Conservation (phyloP, 768 basidiomycete species). For the Psilocybe sp. region DNA sequence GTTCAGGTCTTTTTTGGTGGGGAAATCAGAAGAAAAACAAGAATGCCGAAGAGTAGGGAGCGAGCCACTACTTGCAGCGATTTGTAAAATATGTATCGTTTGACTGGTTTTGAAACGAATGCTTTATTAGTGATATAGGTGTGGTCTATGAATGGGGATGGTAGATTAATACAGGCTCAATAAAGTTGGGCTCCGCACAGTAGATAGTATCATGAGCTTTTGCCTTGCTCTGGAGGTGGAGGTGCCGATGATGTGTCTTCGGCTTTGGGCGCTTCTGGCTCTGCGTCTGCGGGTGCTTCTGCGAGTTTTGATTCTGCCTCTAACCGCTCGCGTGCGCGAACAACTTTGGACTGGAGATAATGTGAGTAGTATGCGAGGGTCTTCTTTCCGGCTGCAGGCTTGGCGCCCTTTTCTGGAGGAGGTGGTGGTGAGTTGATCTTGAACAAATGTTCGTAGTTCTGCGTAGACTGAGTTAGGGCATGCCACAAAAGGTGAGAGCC, state of each 20-base stretch:
- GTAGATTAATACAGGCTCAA: conserved; percentile 13
- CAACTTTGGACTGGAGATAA: conserved; percentile 97
- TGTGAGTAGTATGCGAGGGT: conserved; percentile 63
- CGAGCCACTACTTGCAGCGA: no score
- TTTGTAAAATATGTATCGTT: no score
- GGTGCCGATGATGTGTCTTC: conserved; percentile 16
- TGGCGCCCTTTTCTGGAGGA: conserved; percentile 33
- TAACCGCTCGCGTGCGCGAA: conserved; percentile 90
- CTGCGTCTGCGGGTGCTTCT: conserved; percentile 19
- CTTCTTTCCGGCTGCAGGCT: conserved; percentile 42
- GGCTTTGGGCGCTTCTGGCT: conserved; percentile 6
- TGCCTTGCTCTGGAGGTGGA: conserved; percentile 10
- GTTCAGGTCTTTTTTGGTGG: conserved; percentile 22
- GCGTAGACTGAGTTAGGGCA: conserved; percentile 2
- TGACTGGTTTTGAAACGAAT: no score
- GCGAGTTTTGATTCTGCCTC: conserved; percentile 68
- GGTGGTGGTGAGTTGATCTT: conserved; percentile 80
- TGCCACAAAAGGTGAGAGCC: neutral
- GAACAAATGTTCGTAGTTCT: conserved; percentile 95
- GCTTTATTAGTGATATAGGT: neutral
- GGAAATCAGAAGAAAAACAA: conserved; percentile 14
- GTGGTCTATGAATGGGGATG: conserved; percentile 12
- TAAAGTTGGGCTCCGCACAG: conserved; percentile 7
- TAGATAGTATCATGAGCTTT: conserved; percentile 9
- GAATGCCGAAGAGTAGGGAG: neutral